Percentiles rank a stretch among this genome's conserved stretches.
These are phyloP conservation scores for Picochlorum sp. DNA, from an alignment of 139 green algal genomes.

Conservation along the genomic window DNA sequence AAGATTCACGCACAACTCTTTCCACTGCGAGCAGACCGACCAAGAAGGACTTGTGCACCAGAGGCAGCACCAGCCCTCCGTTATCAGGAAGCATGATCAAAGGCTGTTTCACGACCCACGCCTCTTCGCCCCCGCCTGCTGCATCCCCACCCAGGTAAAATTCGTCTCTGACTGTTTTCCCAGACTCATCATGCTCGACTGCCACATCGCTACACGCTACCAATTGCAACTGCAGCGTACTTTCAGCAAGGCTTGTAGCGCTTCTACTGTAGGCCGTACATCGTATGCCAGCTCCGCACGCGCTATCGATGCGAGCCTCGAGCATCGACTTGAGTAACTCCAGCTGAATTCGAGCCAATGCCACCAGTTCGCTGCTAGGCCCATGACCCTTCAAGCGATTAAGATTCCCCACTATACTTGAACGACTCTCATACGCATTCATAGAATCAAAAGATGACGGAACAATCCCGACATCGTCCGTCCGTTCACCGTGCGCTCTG, in stretches of 20 bases:
- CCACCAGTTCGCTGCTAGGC: slow-evolving; percentile 6
- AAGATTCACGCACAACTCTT: not conserved
- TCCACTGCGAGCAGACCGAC: slow-evolving; percentile 53
- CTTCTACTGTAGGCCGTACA: slow-evolving; percentile 8
- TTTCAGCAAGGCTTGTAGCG: slow-evolving; percentile 12
- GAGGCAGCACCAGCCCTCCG: slow-evolving; percentile 43
- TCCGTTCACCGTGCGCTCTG: too few species aligned
- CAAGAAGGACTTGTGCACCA: slow-evolving; percentile 33
- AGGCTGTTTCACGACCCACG: slow-evolving; percentile 32
- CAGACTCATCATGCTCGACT: not conserved
- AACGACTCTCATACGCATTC: too few species aligned
- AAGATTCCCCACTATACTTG: too few species aligned
- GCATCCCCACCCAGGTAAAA: slow-evolving; percentile 13
- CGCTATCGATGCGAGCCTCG: slow-evolving; percentile 1
- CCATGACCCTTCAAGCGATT: not conserved
- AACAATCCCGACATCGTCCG: too few species aligned
- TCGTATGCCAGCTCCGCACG: not conserved
- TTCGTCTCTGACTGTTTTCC: not conserved
- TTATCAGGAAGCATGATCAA: slow-evolving; percentile 45
- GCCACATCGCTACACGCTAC: slow-evolving; percentile 1
- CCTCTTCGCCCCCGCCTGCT: slow-evolving; percentile 23
- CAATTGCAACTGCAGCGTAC: slow-evolving; percentile 23
- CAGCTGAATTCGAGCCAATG: slow-evolving; percentile 14
- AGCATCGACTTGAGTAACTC: slow-evolving; percentile 7
- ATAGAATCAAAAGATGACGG: too few species aligned